Percentiles rank a stretch among this genome's conserved stretches.
Evolutionary conservation across 805 yeast genomes (phyloP).

Genomic region (Yarrowia sp.): DNA sequence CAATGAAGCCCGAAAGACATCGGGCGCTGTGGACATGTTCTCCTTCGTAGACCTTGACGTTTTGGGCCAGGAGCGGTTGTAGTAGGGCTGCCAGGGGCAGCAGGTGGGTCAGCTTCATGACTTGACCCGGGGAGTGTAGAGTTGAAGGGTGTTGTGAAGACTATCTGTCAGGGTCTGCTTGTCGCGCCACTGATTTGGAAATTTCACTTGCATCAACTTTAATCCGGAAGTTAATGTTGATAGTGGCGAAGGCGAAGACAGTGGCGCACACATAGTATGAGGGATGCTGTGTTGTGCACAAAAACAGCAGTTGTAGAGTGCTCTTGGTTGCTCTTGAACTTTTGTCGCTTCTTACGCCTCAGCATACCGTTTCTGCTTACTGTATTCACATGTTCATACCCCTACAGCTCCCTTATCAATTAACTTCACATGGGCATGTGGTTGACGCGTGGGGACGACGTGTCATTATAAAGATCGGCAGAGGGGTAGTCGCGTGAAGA

Average conservation of each 20-base stretch:
- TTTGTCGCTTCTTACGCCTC: too few relatives aligned
- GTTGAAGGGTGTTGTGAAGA: neutral
- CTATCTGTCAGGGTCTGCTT: too few relatives aligned
- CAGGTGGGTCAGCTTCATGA: neutral
- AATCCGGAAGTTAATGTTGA: neutral
- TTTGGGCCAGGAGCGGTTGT: neutral
- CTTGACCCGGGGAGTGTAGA: too few relatives aligned
- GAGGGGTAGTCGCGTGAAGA: neutral
- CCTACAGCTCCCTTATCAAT: too few relatives aligned
- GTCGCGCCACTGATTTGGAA: constrained; percentile 20
- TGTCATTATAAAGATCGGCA: constrained; percentile 3
- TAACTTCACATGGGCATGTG: neutral
- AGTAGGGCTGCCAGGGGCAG: neutral
- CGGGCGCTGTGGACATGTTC: constrained; percentile 3
- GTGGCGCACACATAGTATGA: too few relatives aligned
- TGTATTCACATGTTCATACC: too few relatives aligned
- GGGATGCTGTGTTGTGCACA: too few relatives aligned
- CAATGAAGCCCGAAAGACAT: constrained; percentile 29
- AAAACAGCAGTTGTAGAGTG: too few relatives aligned
- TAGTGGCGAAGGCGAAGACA: neutral
- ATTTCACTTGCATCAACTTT: constrained; percentile 22
- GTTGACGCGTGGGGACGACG: neutral
- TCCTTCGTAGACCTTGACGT: constrained; percentile 19
- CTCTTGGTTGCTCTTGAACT: too few relatives aligned
- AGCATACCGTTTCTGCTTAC: too few relatives aligned